These are phyloP conservation scores for Aspergillus quadrilineatus DNA, from an alignment of 2,329 filamentous ascomycete genomes.

Conservation along the genomic window DNA sequence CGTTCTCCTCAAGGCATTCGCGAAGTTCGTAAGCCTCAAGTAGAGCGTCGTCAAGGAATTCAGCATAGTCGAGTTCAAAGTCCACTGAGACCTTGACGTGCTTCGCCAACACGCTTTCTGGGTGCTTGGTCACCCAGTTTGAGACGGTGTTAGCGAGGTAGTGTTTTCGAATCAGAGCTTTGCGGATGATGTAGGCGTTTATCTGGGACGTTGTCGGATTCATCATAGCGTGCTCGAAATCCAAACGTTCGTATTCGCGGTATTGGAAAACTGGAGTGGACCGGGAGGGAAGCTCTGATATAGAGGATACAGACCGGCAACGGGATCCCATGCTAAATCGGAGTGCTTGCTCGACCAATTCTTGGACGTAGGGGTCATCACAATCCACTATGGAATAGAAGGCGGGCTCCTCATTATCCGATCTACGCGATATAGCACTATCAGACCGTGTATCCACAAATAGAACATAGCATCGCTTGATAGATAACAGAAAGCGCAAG, in stretches of 20 bases:
- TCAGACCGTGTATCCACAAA: slow-evolving; percentile 28
- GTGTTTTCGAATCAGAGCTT: slow-evolving; percentile 94
- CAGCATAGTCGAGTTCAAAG: slow-evolving; percentile 94
- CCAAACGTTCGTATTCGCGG: slow-evolving; percentile 79
- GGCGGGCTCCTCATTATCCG: slow-evolving; percentile 37
- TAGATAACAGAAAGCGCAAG: slow-evolving; percentile 25
- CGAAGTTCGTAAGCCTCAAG: slow-evolving; percentile 85
- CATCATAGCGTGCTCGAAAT: slow-evolving; percentile 72
- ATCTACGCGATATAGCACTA: slow-evolving; percentile 37
- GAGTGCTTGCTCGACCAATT: slow-evolving; percentile 75
- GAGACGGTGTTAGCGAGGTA: slow-evolving; percentile 81
- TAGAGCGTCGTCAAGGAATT: slow-evolving; percentile 91
- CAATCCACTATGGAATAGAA: slow-evolving; percentile 78
- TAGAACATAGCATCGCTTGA: slow-evolving; percentile 28
- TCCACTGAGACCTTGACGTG: slow-evolving; percentile 77
- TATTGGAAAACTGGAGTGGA: slow-evolving; percentile 68
- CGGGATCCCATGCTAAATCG: slow-evolving; percentile 58
- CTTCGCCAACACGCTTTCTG: slow-evolving; percentile 63
- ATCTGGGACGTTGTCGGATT: slow-evolving; percentile 64
- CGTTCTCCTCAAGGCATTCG: slow-evolving; percentile 73
- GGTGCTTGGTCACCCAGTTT: slow-evolving; percentile 83
- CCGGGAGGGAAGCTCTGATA: slow-evolving; percentile 49
- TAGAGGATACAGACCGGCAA: slow-evolving; percentile 57
- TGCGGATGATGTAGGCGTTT: slow-evolving; percentile 93
- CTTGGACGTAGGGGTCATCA: slow-evolving; percentile 85